Conservation (phyloP, 2,329 filamentous ascomycete genomes). For the Trichoderma sp. region DNA sequence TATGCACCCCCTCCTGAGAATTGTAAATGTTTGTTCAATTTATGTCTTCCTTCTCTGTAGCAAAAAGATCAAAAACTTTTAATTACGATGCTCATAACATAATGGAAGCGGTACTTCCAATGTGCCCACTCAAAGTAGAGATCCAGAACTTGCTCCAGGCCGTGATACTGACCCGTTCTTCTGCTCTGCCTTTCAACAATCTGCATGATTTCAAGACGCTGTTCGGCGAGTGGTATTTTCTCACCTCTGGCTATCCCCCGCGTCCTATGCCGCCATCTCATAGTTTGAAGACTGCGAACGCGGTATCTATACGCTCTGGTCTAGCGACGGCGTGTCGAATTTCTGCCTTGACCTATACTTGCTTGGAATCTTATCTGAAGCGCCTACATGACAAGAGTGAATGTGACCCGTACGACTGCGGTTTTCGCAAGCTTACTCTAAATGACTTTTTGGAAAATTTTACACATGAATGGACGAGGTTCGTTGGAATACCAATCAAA, state of each 20-base stretch:
- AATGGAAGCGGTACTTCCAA: not conserved
- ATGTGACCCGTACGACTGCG: constrained; percentile 26
- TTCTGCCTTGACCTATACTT: constrained; percentile 28
- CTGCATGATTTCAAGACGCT: not conserved
- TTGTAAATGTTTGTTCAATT: too few relatives aligned
- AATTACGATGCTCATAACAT: not conserved
- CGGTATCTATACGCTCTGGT: not conserved
- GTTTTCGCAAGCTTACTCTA: not conserved
- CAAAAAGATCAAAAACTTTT: too few relatives aligned
- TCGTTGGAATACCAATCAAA: not conserved
- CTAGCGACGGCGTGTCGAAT: constrained; percentile 28
- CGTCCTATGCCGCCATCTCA: not conserved
- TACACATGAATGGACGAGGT: not conserved
- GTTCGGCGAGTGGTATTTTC: too few relatives aligned
- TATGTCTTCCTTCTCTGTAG: too few relatives aligned
- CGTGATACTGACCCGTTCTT: not conserved
- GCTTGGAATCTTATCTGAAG: constrained; percentile 28
- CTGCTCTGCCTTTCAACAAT: not conserved
- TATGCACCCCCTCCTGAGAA: too few relatives aligned
- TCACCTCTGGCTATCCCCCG: not conserved
- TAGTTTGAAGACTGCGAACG: not conserved
- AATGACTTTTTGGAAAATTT: not conserved
- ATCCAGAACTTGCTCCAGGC: not conserved
- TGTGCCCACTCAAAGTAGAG: not conserved
- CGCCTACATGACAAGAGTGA: constrained; percentile 13